Evolutionary conservation across 2,329 filamentous ascomycete species (phyloP).

Genomic region (Pseudonectria buxi): DNA sequence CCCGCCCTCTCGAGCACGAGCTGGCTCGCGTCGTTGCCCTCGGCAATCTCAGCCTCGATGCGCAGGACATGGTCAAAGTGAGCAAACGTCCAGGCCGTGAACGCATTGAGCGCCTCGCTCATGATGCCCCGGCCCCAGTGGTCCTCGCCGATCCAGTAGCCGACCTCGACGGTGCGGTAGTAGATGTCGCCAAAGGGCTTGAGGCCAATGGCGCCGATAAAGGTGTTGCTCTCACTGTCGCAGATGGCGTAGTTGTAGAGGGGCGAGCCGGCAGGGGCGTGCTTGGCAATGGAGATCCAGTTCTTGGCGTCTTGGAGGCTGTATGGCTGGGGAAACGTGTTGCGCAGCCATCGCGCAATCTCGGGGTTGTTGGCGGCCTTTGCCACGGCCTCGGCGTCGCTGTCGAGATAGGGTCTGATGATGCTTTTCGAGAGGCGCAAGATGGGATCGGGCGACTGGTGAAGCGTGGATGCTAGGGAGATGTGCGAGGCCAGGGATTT

Average conservation of each 20-base stretch:
- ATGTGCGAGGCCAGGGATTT: no score
- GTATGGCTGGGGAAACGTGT: slow-evolving; percentile 42
- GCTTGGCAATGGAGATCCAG: slow-evolving; percentile 27
- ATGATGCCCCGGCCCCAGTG: slow-evolving; percentile 42
- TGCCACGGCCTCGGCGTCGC: slow-evolving; percentile 32
- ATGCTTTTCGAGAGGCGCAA: slow-evolving; percentile 9
- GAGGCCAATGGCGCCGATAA: slow-evolving; percentile 37
- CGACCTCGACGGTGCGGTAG: slow-evolving; percentile 39
- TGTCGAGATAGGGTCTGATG: slow-evolving; percentile 33
- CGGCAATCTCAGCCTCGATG: slow-evolving; percentile 34
- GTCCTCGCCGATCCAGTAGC: slow-evolving; percentile 39
- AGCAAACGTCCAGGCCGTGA: slow-evolving; percentile 39
- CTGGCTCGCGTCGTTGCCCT: slow-evolving; percentile 34
- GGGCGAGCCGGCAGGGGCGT: slow-evolving; percentile 15
- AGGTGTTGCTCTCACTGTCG: slow-evolving; percentile 14
- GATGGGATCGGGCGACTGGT: no score
- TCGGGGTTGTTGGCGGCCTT: slow-evolving; percentile 31
- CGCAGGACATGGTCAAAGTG: slow-evolving; percentile 34
- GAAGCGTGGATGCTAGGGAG: no score
- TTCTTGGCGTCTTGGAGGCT: slow-evolving; percentile 30
- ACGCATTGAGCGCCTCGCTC: slow-evolving; percentile 32
- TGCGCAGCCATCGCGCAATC: slow-evolving; percentile 34
- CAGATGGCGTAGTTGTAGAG: slow-evolving; percentile 30
- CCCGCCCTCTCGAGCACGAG: slow-evolving; percentile 37
- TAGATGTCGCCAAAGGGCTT: slow-evolving; percentile 30